These are phyloP conservation scores for Globisporangium okanoganense DNA, from an alignment of 352 stramenopile species.

Conservation along the genomic window DNA sequence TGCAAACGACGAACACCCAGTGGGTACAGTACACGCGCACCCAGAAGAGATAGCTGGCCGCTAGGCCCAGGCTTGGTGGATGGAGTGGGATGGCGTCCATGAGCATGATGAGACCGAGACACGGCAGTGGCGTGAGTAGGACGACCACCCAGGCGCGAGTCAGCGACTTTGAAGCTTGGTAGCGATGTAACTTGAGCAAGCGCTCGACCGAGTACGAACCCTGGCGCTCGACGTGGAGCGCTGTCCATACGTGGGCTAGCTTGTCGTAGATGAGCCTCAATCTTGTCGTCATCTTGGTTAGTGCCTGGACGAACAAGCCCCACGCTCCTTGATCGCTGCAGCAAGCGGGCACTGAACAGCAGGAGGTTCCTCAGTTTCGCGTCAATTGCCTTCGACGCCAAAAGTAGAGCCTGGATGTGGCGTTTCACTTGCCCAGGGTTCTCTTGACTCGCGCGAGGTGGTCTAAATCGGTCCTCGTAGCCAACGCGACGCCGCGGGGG, in stretches of 20 bases:
- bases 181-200: neutral
- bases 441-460: too few species aligned
- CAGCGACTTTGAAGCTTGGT: neutral
- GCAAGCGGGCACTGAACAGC: too few species aligned
- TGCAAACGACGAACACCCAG: neutral
- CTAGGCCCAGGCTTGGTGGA: neutral
- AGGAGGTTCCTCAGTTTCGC: too few species aligned
- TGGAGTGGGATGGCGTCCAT: slow-evolving; percentile 13
- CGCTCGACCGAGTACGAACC: slow-evolving; percentile 16
- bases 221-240: slow-evolving; percentile 17
- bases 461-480: too few species aligned
- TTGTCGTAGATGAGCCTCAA: neutral
- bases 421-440: too few species aligned
- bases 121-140: slow-evolving; percentile 13
- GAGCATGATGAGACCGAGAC: slow-evolving; percentile 4
- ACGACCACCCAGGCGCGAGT: neutral
- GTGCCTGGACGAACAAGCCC: too few species aligned
- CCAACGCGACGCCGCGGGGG: too few species aligned
- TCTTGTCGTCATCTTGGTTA: neutral
- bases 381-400: too few species aligned
- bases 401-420: too few species aligned
- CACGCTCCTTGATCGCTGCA: too few species aligned
- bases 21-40: slow-evolving; percentile 3
- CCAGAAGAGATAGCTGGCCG: slow-evolving; percentile 6
- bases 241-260: slow-evolving; percentile 3